Base-by-base conservation (phyloP, 108 stramenopile species). In the Pseudonitzschia multistriata region DNA sequence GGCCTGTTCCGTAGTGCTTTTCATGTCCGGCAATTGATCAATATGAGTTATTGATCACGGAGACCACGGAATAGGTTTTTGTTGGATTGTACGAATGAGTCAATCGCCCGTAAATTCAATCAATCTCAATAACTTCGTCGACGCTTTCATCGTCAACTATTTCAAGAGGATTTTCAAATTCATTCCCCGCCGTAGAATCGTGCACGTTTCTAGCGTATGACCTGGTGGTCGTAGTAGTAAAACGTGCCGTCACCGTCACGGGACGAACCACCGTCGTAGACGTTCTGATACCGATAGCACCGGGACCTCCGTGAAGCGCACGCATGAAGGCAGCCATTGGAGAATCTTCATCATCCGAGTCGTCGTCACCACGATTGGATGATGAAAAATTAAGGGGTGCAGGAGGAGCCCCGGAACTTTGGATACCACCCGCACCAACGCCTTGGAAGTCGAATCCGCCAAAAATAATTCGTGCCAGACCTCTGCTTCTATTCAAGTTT, bases 91-190 rank as follows among this genome's bases (percentile, higher is more conserved):
- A 45, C 42, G 42, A 45, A 45, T 13, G 42, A 45, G 13, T 45
- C 42, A 45, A 13, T 45, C 42, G 17, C 17, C 17, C 42, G 42
- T 45, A 45, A 8, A 45, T 45, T 59, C 57, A 59, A 59, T 59
- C 57, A 34, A 59, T 59, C 19, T 59, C 57, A n/a, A 59, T 59
- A 3, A 59, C 81, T 25, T 79, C 78, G 47, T 77, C 73, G 5
- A 76, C 79, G 24, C 55, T 66, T 54, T 73, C 71, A 69, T 72
- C 75, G 39, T 74, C 70, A 8, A n/a, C n/a, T 28, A 84, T 79
- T 59, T 73, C 74, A 30, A 84, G 67, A 17, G 83, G 78, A 74
- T 84, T 84, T 29, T 79, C 70, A 7, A 68, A 50, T 27, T 67
- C 42, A 14, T 61, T 64, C 42, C 83, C 83, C 15, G 83, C 83